These are phyloP conservation scores for Diutina rugosa DNA, from an alignment of 1,139 yeast genomes.

Conservation along the genomic window DNA sequence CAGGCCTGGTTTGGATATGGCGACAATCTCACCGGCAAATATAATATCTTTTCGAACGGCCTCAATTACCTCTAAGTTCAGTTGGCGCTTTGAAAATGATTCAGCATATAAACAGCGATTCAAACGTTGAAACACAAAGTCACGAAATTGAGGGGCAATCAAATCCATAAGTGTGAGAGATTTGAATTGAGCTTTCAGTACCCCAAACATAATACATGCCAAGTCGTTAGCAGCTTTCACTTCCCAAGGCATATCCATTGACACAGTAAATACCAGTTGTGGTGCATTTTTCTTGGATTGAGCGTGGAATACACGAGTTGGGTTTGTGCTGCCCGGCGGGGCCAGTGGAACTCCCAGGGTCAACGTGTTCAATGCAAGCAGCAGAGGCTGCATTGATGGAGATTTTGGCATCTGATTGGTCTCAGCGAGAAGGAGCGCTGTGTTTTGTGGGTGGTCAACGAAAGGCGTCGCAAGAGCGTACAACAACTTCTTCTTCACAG, in stretches of 20 bases:
- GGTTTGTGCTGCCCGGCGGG: constrained; percentile 6
- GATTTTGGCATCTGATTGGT: neutral
- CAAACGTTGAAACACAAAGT: constrained; percentile 48
- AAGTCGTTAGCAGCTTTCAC: constrained; percentile 80
- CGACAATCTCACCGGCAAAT: constrained; percentile 45
- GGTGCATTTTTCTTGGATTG: constrained; percentile 58
- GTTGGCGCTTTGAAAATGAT: neutral
- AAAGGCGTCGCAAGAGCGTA: constrained; percentile 70
- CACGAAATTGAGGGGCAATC: constrained; percentile 61
- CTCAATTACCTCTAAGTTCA: constrained; percentile 15
- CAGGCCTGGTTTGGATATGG: constrained; percentile 37
- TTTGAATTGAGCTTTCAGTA: constrained; percentile 50
- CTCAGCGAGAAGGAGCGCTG: neutral
- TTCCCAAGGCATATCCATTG: constrained; percentile 63
- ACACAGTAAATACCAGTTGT: constrained; percentile 77
- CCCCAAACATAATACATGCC: constrained; percentile 81
- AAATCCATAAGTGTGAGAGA: constrained; percentile 61
- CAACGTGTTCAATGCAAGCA: constrained; percentile 15
- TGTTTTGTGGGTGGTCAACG: constrained; percentile 25
- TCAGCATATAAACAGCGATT: constrained; percentile 8
- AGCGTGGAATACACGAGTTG: constrained; percentile 41
- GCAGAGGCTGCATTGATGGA: constrained; percentile 11
- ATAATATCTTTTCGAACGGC: constrained; percentile 24
- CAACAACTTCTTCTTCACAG: constrained; percentile 36
- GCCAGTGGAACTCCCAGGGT: constrained; percentile 2